These are phyloP conservation scores for Fusarium torulosum DNA, from an alignment of 2,329 filamentous ascomycete genomes.

Conservation along the genomic window DNA sequence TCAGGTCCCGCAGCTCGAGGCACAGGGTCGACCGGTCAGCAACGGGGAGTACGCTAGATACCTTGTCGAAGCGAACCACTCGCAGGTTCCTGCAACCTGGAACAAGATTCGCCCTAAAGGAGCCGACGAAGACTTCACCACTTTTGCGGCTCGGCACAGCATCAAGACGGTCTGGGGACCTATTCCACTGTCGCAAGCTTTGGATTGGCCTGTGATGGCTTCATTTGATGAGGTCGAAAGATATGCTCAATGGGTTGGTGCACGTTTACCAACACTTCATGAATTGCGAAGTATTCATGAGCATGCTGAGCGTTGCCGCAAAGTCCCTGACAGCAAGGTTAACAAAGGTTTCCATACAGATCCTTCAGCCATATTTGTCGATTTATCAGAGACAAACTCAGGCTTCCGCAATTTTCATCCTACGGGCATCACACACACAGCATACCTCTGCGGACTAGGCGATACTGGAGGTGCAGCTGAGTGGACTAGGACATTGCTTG, in stretches of 20 bases:
- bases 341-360: constrained; percentile 19
- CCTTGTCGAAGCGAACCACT: background rate
- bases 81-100: constrained; percentile 14
- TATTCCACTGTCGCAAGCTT: constrained; percentile 4
- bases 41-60: constrained; percentile 28
- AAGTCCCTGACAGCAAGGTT: constrained; percentile 2
- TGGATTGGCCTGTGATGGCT: constrained; percentile 31
- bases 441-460: constrained; percentile 20
- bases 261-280: constrained; percentile 25
- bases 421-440: constrained; percentile 10
- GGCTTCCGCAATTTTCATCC: constrained; percentile 30
- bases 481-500: constrained; percentile 20
- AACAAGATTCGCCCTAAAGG: background rate
- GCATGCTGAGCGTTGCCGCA: constrained; percentile 2
- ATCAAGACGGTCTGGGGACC: constrained; percentile 28
- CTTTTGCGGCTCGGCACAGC: constrained; percentile 11
- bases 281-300: constrained; percentile 34
- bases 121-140: background rate
- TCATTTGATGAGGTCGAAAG: constrained; percentile 30
- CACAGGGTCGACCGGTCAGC: constrained; percentile 28
- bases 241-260: constrained; percentile 23
- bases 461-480: constrained; percentile 35
- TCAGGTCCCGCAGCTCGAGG: background rate
- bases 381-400: constrained; percentile 18
- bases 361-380: constrained; percentile 7